These are phyloP conservation scores for Gynochthodes officinalis DNA, from an alignment of 257 asterid genomes.

Conservation along the genomic window DNA sequence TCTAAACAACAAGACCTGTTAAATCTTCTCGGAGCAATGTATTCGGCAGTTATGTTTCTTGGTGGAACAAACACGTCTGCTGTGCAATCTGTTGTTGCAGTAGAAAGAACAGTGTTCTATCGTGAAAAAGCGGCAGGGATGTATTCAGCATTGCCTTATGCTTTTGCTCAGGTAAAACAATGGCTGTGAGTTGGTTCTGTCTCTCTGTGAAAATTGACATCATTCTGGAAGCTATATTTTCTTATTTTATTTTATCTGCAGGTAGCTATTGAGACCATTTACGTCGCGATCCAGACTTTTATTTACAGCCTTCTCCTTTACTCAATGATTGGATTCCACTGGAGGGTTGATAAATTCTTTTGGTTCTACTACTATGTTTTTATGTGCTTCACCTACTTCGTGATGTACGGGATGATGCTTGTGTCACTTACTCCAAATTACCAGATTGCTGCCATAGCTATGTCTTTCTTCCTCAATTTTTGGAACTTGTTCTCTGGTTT, in stretches of 20 bases:
- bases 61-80: slow-evolving; percentile 29
- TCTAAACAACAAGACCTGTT: slow-evolving; percentile 26
- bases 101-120: slow-evolving; percentile 27
- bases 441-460: slow-evolving; percentile 69
- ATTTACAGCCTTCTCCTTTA: slow-evolving; percentile 69
- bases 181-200: not conserved
- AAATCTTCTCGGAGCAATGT: slow-evolving; percentile 32
- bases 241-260: slow-evolving; percentile 18
- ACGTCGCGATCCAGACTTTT: slow-evolving; percentile 55
- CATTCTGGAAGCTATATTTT: not conserved
- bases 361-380: slow-evolving; percentile 71
- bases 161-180: slow-evolving; percentile 25
- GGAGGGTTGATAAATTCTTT: slow-evolving; percentile 51
- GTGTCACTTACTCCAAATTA: slow-evolving; percentile 79
- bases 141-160: slow-evolving; percentile 19
- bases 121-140: slow-evolving; percentile 20
- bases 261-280: slow-evolving; percentile 68
- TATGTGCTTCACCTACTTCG: slow-evolving; percentile 82
- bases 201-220: not conserved
- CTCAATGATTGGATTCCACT: slow-evolving; percentile 78
- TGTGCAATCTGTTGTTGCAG: slow-evolving; percentile 30
- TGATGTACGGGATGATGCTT: slow-evolving; percentile 81
- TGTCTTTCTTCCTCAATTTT: slow-evolving; percentile 88
- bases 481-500: slow-evolving; percentile 87
- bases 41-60: slow-evolving; percentile 29